Percentiles rank a stretch among this genome's conserved stretches.
Conservation (phyloP, 805 yeast genomes). For the Wickerhamomyces canadensis region DNA sequence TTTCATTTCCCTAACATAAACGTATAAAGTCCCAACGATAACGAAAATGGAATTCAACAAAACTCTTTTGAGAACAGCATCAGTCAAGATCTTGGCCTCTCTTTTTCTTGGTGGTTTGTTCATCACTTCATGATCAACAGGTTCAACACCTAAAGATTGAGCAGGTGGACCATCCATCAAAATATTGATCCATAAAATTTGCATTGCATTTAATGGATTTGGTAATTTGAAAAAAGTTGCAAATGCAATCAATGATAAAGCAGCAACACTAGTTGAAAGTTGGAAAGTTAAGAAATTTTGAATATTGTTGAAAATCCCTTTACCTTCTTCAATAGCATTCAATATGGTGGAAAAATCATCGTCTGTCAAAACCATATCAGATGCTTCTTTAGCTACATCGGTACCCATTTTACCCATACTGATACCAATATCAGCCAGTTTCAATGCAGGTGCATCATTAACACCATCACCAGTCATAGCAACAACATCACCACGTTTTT, state of each 20-base stretch:
- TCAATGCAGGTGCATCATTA: slow-evolving; percentile 97
- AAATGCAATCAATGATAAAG: slow-evolving; percentile 80
- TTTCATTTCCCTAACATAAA: slow-evolving; percentile 81
- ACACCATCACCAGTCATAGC: slow-evolving; percentile 99
- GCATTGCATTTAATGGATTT: slow-evolving; percentile 96
- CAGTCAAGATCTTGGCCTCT: slow-evolving; percentile 76
- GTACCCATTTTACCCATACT: slow-evolving; percentile 94
- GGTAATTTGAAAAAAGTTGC: slow-evolving; percentile 85
- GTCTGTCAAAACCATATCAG: slow-evolving; percentile 95
- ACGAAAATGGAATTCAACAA: slow-evolving; percentile 65
- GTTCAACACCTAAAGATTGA: slow-evolving; percentile 94
- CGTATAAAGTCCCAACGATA: slow-evolving; percentile 86
- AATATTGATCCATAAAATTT: slow-evolving; percentile 94
- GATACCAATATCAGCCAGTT: slow-evolving; percentile 93
- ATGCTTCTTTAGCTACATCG: slow-evolving; percentile 97
- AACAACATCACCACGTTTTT: slow-evolving; percentile 87
- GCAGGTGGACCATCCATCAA: slow-evolving; percentile 99
- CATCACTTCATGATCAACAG: slow-evolving; percentile 95
- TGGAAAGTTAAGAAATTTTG: slow-evolving; percentile 95
- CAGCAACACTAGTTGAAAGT: slow-evolving; percentile 93
- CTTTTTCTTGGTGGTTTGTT: slow-evolving; percentile 92
- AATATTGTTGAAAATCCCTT: slow-evolving; percentile 93
- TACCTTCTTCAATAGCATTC: slow-evolving; percentile 94
- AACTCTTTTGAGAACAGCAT: slow-evolving; percentile 62
- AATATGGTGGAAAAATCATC: slow-evolving; percentile 94